These are phyloP conservation scores for Gloeopeniophorella convolvens DNA, from an alignment of 768 basidiomycete species.

Conservation along the genomic window DNA sequence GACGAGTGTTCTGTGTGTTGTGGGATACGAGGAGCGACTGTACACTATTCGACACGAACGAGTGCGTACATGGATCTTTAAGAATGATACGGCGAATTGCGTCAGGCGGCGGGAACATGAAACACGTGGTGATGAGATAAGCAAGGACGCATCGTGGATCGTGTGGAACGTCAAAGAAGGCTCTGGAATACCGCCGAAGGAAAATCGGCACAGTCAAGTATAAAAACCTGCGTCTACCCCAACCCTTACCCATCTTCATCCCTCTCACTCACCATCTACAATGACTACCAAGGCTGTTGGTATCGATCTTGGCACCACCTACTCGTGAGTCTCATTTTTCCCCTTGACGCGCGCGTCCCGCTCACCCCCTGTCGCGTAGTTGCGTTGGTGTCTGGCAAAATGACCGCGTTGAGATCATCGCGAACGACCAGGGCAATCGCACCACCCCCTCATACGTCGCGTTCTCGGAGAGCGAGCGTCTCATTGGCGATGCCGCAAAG, in stretches of 20 bases:
- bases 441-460: conserved; percentile 96
- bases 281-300: conserved; percentile 64
- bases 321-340: conserved; percentile 54
- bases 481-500: conserved; percentile 99
- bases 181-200: conserved; percentile 26
- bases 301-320: conserved; percentile 90
- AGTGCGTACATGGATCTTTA: not conserved
- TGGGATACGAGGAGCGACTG: not conserved
- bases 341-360: conserved; percentile 1
- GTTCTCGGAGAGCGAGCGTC: conserved; percentile 91
- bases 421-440: conserved; percentile 91
- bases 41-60: conserved; percentile 13
- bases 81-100: not conserved
- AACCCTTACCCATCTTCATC: conserved; percentile 18
- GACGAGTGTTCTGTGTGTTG: not conserved
- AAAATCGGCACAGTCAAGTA: conserved; percentile 26
- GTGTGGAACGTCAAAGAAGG: conserved; percentile 21
- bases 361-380: conserved; percentile 33
- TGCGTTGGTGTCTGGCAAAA: conserved; percentile 99
- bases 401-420: conserved; percentile 98
- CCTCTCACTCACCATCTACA: conserved; percentile 19
- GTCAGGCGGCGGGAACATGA: no score
- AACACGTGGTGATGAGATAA: no score
- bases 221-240: conserved; percentile 11
- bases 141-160: not conserved